Evolutionary conservation across 768 basidiomycete genomes (phyloP).

Genomic region (Atractiella rhizophila): DNA sequence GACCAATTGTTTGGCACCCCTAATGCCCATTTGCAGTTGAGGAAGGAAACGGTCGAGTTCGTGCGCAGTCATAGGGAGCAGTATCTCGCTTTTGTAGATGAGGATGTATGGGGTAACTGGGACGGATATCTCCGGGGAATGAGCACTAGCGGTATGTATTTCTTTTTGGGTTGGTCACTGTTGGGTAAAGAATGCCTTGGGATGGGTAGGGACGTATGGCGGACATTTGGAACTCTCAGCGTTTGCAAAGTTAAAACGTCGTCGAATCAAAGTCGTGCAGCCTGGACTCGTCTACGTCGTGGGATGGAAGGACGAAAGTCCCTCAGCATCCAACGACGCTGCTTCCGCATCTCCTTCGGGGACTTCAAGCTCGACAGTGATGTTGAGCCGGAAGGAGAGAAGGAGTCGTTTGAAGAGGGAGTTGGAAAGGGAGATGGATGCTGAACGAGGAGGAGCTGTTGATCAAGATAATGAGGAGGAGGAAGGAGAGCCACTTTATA

Average conservation of each 20-base stretch:
- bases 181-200: conserved; percentile 25
- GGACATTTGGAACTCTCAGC: conserved; percentile 84
- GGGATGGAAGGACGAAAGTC: conserved; percentile 26
- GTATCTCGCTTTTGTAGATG: conserved; percentile 70
- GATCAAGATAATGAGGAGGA: no score
- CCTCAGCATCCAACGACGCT: background rate
- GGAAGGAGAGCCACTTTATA: conserved; percentile 34
- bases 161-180: conserved; percentile 5
- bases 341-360: conserved; percentile 11
- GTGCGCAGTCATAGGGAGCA: conserved; percentile 40
- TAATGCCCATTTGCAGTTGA: conserved; percentile 38
- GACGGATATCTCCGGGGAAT: background rate
- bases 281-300: conserved; percentile 78
- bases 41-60: conserved; percentile 59
- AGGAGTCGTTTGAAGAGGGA: conserved; percentile 15
- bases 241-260: conserved; percentile 51
- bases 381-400: no score
- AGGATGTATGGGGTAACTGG: no score
- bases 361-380: no score
- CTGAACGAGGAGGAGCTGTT: no score
- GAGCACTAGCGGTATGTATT: background rate
- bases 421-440: no score
- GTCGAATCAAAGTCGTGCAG: conserved; percentile 75
- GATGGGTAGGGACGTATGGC: no score
- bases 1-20: conserved; percentile 65